Evolutionary conservation across 768 basidiomycete species (phyloP), one percentile per base, ranked within the genome.

Genomic region (Mycena albidolilacea): DNA sequence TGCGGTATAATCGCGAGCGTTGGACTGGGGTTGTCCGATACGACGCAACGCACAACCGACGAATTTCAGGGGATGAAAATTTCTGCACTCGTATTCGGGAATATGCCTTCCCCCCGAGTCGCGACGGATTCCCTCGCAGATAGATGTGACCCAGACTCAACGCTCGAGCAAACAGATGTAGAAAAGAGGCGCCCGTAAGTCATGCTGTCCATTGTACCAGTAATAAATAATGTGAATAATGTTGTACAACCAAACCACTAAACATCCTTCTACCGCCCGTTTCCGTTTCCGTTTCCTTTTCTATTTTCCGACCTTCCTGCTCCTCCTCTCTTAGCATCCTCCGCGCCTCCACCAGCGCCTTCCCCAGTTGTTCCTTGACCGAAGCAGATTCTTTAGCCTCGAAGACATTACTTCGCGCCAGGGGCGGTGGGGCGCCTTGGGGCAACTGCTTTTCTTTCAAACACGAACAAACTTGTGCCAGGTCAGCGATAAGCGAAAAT

Each of bases 291-390:
- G 14, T 17, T 2, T n/a, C 64, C 41, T 30, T 30, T 30, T 30
- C 30, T 3, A 30, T 30, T 2, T 30, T 30, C 30, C 30, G 30
- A 3, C 30, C 30, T 30, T 30, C 30, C 30, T 3, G 30, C 30
- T 70, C 78, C 67, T 85, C 81, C 67, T 79, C 80, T 64, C 81
- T 77, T 75, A 88, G 70, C 58, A 76, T 77, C 61, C 75, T 64
- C 67, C 88, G 79, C 12, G 85, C 84, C 65, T 85, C 80, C 75
- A 83, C 83, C 76, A 90, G 77, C 58, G 87, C 86, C 69, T 83
- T 82, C 14, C 89, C 91, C 14, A 89, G 81, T 69, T 85, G 83
- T 21, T 30, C 30, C 30, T 30, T 30, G 30, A 30, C 2, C 3
- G 81, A 78, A 72, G 76, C 79, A 12, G 64, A 73, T 57, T 48